Percentiles rank a stretch among this genome's conserved stretches.
These are phyloP conservation scores for Neurospora discreta DNA, from an alignment of 495 filamentous ascomycete species.

Conservation along the genomic window DNA sequence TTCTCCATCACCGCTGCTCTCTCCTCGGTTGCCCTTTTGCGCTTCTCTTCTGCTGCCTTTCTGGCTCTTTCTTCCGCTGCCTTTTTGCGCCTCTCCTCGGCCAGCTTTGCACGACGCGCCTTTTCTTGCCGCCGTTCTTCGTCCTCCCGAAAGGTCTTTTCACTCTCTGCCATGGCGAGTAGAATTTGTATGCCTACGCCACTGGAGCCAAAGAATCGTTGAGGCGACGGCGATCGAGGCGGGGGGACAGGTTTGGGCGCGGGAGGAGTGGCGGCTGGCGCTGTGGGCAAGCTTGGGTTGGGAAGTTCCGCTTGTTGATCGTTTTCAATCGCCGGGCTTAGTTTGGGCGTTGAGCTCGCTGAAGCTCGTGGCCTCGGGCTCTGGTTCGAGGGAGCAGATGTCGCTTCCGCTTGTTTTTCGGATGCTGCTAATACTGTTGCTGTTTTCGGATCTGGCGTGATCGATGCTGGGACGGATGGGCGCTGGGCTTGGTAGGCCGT, in stretches of 20 bases:
- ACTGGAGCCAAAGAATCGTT: constrained; percentile 7
- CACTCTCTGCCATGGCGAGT: background rate
- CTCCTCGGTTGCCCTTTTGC: background rate
- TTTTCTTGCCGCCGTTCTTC: constrained; percentile 1
- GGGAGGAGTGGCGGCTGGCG: background rate
- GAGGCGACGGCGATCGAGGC: background rate
- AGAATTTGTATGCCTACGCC: constrained; percentile 2
- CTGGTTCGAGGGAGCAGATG: background rate
- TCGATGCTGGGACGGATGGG: background rate
- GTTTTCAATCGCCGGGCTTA: background rate
- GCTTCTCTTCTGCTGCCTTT: background rate
- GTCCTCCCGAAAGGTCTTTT: constrained; percentile 5
- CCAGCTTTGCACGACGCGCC: background rate
- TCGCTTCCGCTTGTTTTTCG: background rate
- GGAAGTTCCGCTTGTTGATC: background rate
- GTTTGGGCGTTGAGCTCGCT: background rate
- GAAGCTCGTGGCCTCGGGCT: background rate
- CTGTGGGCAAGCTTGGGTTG: background rate
- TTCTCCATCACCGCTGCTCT: background rate
- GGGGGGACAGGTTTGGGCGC: background rate
- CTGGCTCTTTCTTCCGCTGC: background rate
- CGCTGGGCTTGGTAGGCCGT: background rate
- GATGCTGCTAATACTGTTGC: background rate
- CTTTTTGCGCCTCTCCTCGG: background rate
- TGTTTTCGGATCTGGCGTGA: background rate